phyloP scores from a whole-genome alignment of 805 yeast species.

The Candida maesae region DNA sequence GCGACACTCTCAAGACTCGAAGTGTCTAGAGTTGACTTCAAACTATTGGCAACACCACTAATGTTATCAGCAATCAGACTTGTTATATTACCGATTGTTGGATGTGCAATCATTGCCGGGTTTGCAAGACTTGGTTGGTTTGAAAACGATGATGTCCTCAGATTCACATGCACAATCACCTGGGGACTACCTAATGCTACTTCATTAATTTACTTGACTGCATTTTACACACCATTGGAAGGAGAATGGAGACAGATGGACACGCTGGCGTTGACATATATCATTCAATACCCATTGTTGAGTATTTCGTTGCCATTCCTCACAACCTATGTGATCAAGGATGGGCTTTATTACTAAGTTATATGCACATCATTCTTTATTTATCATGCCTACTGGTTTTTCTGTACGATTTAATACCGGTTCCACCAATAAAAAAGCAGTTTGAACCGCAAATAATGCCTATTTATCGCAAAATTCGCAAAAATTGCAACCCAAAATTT shows the following conservation, averaged over 20 bases:
- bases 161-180: slow-evolving; percentile 71
- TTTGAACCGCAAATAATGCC: too few relatives aligned
- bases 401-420: too few relatives aligned
- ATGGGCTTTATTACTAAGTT: background rate
- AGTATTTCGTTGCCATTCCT: slow-evolving; percentile 25
- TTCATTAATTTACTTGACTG: slow-evolving; percentile 80
- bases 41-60: slow-evolving; percentile 46
- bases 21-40: slow-evolving; percentile 33
- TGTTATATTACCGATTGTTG: slow-evolving; percentile 76
- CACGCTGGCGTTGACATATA: slow-evolving; percentile 23
- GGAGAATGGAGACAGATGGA: slow-evolving; percentile 17
- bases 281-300: slow-evolving; percentile 24
- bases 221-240: slow-evolving; percentile 29
- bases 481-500: too few relatives aligned
- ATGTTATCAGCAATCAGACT: slow-evolving; percentile 55
- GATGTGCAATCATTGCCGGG: slow-evolving; percentile 61
- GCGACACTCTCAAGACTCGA: slow-evolving; percentile 80
- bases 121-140: slow-evolving; percentile 67
- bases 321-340: slow-evolving; percentile 9
- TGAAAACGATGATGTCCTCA: slow-evolving; percentile 46
- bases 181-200: slow-evolving; percentile 91
- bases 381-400: too few relatives aligned
- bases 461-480: too few relatives aligned
- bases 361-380: background rate
- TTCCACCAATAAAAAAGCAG: too few relatives aligned